A percentile compares a stretch with the other conserved stretches of the same genome.
These are phyloP conservation scores for Boletus bicolor DNA, from an alignment of 768 basidiomycete genomes.

Conservation along the genomic window DNA sequence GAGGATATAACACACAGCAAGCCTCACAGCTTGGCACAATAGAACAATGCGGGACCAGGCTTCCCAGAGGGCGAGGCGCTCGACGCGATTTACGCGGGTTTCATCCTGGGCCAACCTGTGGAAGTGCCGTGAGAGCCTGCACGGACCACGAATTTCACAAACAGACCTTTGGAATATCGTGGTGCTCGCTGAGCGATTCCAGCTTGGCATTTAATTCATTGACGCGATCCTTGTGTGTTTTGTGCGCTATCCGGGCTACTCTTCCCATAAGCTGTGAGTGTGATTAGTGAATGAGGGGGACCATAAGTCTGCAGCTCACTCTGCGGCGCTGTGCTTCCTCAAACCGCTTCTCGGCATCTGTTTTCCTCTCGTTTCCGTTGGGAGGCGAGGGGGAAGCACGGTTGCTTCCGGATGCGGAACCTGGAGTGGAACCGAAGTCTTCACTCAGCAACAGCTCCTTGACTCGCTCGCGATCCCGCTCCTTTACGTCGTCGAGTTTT, in stretches of 20 bases:
- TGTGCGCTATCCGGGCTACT: constrained; percentile 72
- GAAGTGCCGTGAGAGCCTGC: constrained; percentile 25
- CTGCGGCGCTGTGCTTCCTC: constrained; percentile 82
- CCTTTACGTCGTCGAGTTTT: constrained; percentile 46
- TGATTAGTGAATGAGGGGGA: constrained; percentile 7
- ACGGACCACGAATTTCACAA: constrained; percentile 25
- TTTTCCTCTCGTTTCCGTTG: constrained; percentile 56
- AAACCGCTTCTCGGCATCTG: constrained; percentile 84
- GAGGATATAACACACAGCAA: constrained; percentile 16
- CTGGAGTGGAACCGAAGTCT: constrained; percentile 38
- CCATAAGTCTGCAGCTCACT: constrained; percentile 43
- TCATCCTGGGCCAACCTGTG: constrained; percentile 86
- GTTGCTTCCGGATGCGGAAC: constrained; percentile 53
- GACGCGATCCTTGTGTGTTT: constrained; percentile 93
- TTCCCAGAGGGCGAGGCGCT: constrained; percentile 17
- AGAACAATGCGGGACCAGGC: constrained; percentile 7
- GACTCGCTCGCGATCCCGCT: constrained; percentile 40
- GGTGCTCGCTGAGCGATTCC: constrained; percentile 86
- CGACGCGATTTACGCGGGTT: constrained; percentile 31
- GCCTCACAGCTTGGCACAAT: constrained; percentile 18
- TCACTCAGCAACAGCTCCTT: constrained; percentile 54
- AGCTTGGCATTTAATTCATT: constrained; percentile 86
- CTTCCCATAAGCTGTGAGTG: constrained; percentile 62
- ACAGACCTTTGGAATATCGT: constrained; percentile 87
- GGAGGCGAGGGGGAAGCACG: constrained; percentile 59